These are phyloP conservation scores for Cadophora luteo-olivacea DNA, from an alignment of 2,329 filamentous ascomycete species.

Conservation along the genomic window DNA sequence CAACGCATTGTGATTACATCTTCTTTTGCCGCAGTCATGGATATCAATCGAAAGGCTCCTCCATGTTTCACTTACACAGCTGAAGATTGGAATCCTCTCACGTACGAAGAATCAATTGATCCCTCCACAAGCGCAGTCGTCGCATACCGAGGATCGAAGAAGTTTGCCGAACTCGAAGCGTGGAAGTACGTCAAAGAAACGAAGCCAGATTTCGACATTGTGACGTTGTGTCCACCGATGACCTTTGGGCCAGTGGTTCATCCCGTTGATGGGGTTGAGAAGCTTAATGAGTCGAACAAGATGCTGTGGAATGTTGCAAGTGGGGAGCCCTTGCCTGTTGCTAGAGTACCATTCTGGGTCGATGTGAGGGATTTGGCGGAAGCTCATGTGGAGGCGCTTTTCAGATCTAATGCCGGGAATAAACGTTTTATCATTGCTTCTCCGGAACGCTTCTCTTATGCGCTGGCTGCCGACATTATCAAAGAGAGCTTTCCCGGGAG, in stretches of 20 bases:
- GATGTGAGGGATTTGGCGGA: slow-evolving; percentile 65
- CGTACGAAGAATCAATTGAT: slow-evolving; percentile 52
- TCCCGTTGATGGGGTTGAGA: slow-evolving; percentile 64
- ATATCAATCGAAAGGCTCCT: slow-evolving; percentile 53
- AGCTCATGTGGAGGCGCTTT: slow-evolving; percentile 63
- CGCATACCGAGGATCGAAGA: slow-evolving; percentile 53
- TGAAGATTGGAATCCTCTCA: slow-evolving; percentile 60
- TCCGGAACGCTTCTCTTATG: slow-evolving; percentile 55
- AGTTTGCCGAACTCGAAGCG: slow-evolving; percentile 68
- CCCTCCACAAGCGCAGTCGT: slow-evolving; percentile 46
- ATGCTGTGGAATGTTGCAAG: slow-evolving; percentile 67
- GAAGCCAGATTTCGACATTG: slow-evolving; percentile 60
- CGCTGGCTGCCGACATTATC: slow-evolving; percentile 48
- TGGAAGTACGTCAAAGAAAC: slow-evolving; percentile 65
- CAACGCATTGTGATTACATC: slow-evolving; percentile 58
- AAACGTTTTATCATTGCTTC: slow-evolving; percentile 63
- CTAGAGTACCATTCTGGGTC: slow-evolving; percentile 58
- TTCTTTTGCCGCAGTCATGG: slow-evolving; percentile 66
- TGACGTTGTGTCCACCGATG: slow-evolving; percentile 65
- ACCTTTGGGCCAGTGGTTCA: slow-evolving; percentile 67
- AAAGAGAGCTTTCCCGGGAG: slow-evolving; percentile 45
- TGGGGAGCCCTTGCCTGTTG: slow-evolving; percentile 58
- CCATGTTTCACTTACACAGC: slow-evolving; percentile 56
- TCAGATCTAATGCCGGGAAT: slow-evolving; percentile 60
- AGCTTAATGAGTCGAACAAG: slow-evolving; percentile 74